phyloP scores from a whole-genome alignment of 2,329 filamentous ascomycete species.

The Fulvia fulva region DNA sequence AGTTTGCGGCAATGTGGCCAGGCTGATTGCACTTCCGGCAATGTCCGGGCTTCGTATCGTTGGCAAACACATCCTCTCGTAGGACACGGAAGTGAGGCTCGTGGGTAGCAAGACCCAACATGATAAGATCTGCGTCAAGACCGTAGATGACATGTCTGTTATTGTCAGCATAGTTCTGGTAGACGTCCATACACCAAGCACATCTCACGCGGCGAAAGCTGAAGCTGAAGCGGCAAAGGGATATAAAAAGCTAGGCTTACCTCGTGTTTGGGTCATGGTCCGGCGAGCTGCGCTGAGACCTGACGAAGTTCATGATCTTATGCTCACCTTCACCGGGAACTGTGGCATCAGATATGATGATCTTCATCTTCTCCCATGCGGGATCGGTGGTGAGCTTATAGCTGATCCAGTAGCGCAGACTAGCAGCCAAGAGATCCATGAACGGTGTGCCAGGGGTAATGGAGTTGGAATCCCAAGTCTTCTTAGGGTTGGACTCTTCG shows the following conservation, averaged over 20 bases:
- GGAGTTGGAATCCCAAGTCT: conserved; percentile 83
- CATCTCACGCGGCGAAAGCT: conserved; percentile 9
- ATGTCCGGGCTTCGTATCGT: conserved; percentile 74
- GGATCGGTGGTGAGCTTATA: conserved; percentile 98
- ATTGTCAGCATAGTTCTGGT: conserved; percentile 19
- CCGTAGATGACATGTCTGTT: conserved; percentile 94
- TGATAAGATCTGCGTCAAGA: conserved; percentile 95
- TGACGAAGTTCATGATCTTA: conserved; percentile 98
- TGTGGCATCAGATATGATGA: conserved; percentile 97
- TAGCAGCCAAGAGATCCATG: conserved; percentile 90
- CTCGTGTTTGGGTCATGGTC: conserved; percentile 89
- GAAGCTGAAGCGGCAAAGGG: conserved; percentile 11
- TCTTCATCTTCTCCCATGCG: conserved; percentile 90
- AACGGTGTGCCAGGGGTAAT: conserved; percentile 98
- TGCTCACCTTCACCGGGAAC: conserved; percentile 98
- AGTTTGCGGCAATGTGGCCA: conserved; percentile 84
- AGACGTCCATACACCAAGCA: background rate
- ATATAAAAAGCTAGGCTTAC: conserved; percentile 17
- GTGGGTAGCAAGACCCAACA: conserved; percentile 94
- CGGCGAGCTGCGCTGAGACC: conserved; percentile 84
- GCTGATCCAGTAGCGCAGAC: conserved; percentile 91
- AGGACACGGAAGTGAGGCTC: conserved; percentile 95
- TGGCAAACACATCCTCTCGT: conserved; percentile 93
- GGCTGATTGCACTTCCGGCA: conserved; percentile 90
- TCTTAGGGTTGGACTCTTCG: conserved; percentile 60